Percentiles rank a stretch among this genome's conserved stretches.
phyloP scores from a whole-genome alignment of 345 rosid species.

The Dovyalis caffra region DNA sequence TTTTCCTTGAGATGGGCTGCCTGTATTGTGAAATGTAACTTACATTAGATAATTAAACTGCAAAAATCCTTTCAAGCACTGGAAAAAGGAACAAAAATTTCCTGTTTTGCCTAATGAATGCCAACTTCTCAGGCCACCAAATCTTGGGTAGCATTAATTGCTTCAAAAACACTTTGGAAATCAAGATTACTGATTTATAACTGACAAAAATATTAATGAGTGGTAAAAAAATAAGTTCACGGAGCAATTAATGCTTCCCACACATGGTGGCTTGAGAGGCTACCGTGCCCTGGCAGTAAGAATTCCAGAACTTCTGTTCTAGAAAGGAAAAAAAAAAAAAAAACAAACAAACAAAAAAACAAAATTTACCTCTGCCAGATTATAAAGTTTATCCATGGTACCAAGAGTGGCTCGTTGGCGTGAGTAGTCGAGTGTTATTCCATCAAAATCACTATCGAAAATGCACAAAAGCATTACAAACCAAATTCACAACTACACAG shows the following conservation, averaged over 20 bases:
- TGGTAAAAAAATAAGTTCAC: too few relatives aligned
- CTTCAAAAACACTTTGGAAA: too few relatives aligned
- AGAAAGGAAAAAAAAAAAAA: background rate
- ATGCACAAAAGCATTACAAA: background rate
- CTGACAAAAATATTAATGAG: too few relatives aligned
- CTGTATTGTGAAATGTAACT: conserved; percentile 37
- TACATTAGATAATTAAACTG: background rate
- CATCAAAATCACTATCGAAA: conserved; percentile 66
- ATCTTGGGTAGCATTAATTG: too few relatives aligned
- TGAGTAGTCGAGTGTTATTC: conserved; percentile 70
- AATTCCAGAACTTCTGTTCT: background rate
- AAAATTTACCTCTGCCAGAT: conserved; percentile 86
- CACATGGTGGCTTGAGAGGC: too few relatives aligned
- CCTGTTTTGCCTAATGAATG: too few relatives aligned
- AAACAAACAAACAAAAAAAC: too few relatives aligned
- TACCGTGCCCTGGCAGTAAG: too few relatives aligned
- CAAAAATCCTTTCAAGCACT: background rate
- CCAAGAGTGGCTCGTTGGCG: conserved; percentile 68
- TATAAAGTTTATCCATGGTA: conserved; percentile 63
- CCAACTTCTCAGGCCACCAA: too few relatives aligned
- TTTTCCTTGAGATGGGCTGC: conserved; percentile 71
- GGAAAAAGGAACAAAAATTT: too few relatives aligned
- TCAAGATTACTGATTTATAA: too few relatives aligned
- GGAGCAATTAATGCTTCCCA: too few relatives aligned
- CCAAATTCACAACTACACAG: background rate